A percentile compares a stretch with the other conserved stretches of the same genome.
Evolutionary conservation across 208 protist genomes (phyloP).

Genomic region (Wallacemonas sp.): DNA sequence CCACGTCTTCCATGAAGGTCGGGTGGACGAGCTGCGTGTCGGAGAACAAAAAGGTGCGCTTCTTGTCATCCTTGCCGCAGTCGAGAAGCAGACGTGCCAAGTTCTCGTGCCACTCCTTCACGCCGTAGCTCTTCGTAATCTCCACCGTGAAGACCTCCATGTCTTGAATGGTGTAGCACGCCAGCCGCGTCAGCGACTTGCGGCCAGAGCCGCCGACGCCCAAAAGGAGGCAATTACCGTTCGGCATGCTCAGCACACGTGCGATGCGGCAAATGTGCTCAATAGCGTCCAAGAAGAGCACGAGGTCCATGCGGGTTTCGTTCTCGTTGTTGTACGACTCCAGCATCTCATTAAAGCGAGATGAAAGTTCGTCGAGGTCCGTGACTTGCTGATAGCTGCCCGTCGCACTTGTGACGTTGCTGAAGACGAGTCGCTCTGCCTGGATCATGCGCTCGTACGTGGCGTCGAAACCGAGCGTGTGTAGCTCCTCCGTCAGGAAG

Average conservation of each 20-base stretch:
- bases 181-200: constrained; percentile 94
- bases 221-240: constrained; percentile 96
- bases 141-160: constrained; percentile 96
- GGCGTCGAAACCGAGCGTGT: constrained; percentile 55
- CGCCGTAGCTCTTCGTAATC: constrained; percentile 96
- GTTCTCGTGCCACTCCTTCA: constrained; percentile 96
- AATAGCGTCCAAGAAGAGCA: constrained; percentile 97
- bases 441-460: constrained; percentile 61
- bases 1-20: constrained; percentile 98
- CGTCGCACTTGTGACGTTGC: constrained; percentile 86
- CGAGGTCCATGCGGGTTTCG: constrained; percentile 93
- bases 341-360: constrained; percentile 81
- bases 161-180: constrained; percentile 93
- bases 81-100: constrained; percentile 92
- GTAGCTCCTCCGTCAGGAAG: constrained; percentile 70
- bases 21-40: constrained; percentile 97
- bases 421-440: constrained; percentile 92
- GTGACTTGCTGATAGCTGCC: constrained; percentile 91
- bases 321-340: constrained; percentile 94
- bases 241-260: constrained; percentile 93
- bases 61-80: constrained; percentile 95
- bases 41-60: constrained; percentile 96
- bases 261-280: constrained; percentile 96
- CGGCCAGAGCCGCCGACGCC: constrained; percentile 97
- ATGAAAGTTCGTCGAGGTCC: constrained; percentile 74